A percentile compares a stretch with the other conserved stretches of the same genome.
Conservation (phyloP, 2,329 filamentous ascomycete genomes). For the Ceratocystis huliohia region DNA sequence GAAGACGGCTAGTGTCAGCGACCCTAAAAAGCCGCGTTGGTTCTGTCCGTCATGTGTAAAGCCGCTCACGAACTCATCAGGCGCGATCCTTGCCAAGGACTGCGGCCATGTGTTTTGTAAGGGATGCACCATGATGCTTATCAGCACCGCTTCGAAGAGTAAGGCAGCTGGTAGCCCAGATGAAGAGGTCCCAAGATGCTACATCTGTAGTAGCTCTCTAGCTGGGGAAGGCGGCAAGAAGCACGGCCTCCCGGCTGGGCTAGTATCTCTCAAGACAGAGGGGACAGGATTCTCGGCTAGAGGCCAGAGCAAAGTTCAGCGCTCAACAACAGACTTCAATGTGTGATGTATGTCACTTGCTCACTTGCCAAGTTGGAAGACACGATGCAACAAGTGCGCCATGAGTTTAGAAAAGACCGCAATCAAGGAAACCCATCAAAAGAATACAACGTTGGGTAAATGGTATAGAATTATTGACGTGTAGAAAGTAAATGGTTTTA, state of each 20-base stretch:
- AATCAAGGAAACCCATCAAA: too few relatives aligned
- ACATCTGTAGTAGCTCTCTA: constrained; percentile 66
- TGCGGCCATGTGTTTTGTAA: constrained; percentile 86
- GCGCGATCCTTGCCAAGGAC: constrained; percentile 69
- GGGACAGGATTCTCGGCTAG: constrained; percentile 86
- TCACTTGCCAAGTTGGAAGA: too few relatives aligned
- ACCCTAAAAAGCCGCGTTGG: constrained; percentile 28
- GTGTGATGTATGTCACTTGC: constrained; percentile 33
- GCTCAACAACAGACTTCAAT: constrained; percentile 72
- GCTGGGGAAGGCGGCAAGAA: constrained; percentile 37
- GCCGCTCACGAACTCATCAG: constrained; percentile 65
- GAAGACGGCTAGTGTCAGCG: constrained; percentile 22
- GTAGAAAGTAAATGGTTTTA: too few relatives aligned
- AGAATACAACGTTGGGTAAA: too few relatives aligned
- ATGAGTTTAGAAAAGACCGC: too few relatives aligned
- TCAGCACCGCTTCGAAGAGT: constrained; percentile 39
- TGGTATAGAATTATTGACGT: too few relatives aligned
- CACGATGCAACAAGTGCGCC: too few relatives aligned
- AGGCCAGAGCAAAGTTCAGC: constrained; percentile 73
- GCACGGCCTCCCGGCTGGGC: constrained; percentile 43
- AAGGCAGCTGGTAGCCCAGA: constrained; percentile 30
- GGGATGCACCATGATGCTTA: constrained; percentile 45
- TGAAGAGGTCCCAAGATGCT: constrained; percentile 49
- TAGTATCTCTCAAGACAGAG: constrained; percentile 71
- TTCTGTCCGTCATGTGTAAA: constrained; percentile 81